Percentiles rank a stretch among this genome's conserved stretches.
Conservation (phyloP, 352 stramenopile genomes). For the Plasmopara viticola region DNA sequence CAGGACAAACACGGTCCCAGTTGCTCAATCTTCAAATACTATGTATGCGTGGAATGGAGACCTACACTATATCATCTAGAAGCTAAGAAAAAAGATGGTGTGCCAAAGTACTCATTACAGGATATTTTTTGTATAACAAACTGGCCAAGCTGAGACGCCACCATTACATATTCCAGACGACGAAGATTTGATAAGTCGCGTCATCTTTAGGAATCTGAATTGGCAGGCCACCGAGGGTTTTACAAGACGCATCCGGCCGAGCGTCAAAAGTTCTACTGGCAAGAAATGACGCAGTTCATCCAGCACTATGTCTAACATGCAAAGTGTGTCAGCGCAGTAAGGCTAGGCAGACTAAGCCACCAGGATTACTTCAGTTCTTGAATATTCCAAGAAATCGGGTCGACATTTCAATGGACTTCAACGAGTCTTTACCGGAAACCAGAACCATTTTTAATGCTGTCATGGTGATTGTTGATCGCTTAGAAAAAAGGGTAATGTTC, state of each 20-base stretch:
- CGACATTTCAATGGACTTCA: constrained; percentile 15
- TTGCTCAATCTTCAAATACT: no score
- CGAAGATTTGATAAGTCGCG: constrained; percentile 14
- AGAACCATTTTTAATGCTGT: constrained; percentile 1
- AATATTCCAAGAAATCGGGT: constrained; percentile 4
- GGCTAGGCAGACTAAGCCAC: constrained; percentile 10
- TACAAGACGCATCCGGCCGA: constrained; percentile 9
- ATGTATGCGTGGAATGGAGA: no score
- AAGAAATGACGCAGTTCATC: constrained; percentile 11
- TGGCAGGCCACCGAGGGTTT: constrained; percentile 3
- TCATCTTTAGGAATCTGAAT: no score
- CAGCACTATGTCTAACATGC: constrained; percentile 14
- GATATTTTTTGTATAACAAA: constrained; percentile 11
- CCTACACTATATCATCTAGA: neutral
- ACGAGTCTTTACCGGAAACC: constrained; percentile 2
- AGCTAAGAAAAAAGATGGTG: neutral
- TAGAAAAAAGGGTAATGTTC: neutral
- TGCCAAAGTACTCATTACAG: constrained; percentile 4
- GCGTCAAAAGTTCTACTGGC: constrained; percentile 11
- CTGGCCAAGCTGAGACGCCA: neutral
- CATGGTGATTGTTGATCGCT: neutral
- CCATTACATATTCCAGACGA: constrained; percentile 6
- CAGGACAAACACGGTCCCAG: neutral
- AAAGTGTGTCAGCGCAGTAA: constrained; percentile 14
- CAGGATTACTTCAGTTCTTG: constrained; percentile 5